Conservation (phyloP, 805 yeast species). For the Huiozyma naganishii region DNA sequence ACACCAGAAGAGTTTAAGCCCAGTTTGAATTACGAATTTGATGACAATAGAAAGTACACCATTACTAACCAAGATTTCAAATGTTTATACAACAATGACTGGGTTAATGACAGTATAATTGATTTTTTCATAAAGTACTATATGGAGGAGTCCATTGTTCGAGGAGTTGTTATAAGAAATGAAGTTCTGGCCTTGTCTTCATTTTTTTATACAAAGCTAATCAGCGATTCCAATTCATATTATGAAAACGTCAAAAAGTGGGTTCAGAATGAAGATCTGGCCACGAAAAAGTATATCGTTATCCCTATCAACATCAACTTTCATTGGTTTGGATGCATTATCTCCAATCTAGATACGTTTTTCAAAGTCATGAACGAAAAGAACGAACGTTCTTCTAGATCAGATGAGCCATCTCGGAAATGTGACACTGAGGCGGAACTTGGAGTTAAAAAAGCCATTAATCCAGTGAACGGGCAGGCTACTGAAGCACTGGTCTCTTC, state of each 20-base stretch:
- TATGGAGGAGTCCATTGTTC: slow-evolving; percentile 29
- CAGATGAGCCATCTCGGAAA: too few relatives aligned
- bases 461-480: background rate
- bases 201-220: slow-evolving; percentile 65
- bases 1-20: slow-evolving; percentile 29
- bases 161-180: slow-evolving; percentile 22
- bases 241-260: slow-evolving; percentile 65
- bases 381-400: background rate
- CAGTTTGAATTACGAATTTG: slow-evolving; percentile 39
- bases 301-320: slow-evolving; percentile 71
- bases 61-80: slow-evolving; percentile 64
- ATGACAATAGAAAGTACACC: slow-evolving; percentile 42
- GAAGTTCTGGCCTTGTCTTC: slow-evolving; percentile 61
- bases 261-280: slow-evolving; percentile 60
- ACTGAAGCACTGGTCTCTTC: background rate
- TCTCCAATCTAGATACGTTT: slow-evolving; percentile 39
- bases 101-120: slow-evolving; percentile 83
- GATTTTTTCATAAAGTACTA: slow-evolving; percentile 70
- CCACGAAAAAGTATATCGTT: slow-evolving; percentile 48
- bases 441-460: background rate
- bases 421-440: background rate
- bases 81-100: slow-evolving; percentile 68
- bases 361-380: slow-evolving; percentile 7
- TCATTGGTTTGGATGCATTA: slow-evolving; percentile 84
- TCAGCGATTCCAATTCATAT: slow-evolving; percentile 26